Evolutionary conservation across 805 yeast genomes (phyloP).

Genomic region (Komagataella mondaviorum): DNA sequence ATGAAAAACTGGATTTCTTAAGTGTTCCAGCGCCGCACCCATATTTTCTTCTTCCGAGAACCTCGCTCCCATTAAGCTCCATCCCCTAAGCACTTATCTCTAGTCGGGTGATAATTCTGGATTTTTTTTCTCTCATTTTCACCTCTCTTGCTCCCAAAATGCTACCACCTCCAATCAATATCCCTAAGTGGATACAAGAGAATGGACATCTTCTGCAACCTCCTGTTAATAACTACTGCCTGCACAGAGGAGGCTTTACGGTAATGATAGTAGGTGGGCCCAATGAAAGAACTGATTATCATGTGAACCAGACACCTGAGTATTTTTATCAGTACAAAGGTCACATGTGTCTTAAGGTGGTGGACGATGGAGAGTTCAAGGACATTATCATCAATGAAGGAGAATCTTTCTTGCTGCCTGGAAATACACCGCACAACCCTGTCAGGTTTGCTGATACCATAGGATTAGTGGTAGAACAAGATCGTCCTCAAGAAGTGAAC

Average conservation of each 20-base stretch:
- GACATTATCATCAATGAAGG: constrained; percentile 74
- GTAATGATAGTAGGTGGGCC: constrained; percentile 96
- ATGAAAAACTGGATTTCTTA: too few species aligned
- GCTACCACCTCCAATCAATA: constrained; percentile 60
- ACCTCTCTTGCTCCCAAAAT: constrained; percentile 13
- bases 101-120: neutral
- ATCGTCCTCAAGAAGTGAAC: constrained; percentile 56
- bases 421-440: constrained; percentile 81
- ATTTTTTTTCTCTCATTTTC: neutral
- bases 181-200: constrained; percentile 70
- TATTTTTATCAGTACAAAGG: constrained; percentile 87
- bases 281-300: constrained; percentile 86
- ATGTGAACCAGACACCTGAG: constrained; percentile 88
- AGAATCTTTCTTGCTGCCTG: constrained; percentile 78
- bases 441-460: constrained; percentile 76
- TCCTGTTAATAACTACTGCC: constrained; percentile 84
- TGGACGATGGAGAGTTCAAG: constrained; percentile 62
- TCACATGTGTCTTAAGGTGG: constrained; percentile 70
- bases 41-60: too few species aligned
- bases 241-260: constrained; percentile 85
- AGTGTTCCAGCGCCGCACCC: too few species aligned
- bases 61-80: neutral
- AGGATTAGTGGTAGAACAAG: constrained; percentile 88
- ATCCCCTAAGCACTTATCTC: neutral
- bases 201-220: constrained; percentile 70